A percentile compares a stretch with the other conserved stretches of the same genome.
phyloP scores from a whole-genome alignment of 78 protist species.

The Chrysochromulina parva region DNA sequence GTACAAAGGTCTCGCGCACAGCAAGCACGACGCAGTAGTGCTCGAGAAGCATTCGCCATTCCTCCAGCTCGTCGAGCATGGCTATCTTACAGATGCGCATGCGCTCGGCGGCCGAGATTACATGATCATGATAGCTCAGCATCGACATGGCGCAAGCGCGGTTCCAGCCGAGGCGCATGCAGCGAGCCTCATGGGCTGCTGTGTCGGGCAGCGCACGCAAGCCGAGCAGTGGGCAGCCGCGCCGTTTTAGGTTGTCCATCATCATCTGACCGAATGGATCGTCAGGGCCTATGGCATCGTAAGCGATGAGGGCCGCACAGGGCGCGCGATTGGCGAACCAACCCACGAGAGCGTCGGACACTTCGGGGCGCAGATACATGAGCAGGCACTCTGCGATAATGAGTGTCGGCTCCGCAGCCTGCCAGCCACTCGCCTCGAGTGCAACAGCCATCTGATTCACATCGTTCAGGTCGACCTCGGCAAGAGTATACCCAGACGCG shows the following conservation, averaged over 20 bases:
- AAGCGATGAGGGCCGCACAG: not conserved
- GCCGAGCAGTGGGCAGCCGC: not conserved
- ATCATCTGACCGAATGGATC: not conserved
- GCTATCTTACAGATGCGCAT: not conserved
- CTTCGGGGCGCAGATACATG: not conserved
- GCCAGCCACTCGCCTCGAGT: not conserved
- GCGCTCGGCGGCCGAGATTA: not conserved
- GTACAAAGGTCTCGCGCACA: too few relatives aligned
- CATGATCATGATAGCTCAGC: not conserved
- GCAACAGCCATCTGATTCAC: not conserved
- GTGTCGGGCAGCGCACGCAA: not conserved
- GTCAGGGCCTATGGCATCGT: not conserved
- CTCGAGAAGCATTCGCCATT: not conserved
- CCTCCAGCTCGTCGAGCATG: constrained; percentile 3
- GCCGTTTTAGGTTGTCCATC: not conserved
- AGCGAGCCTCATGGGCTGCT: not conserved
- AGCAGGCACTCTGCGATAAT: constrained; percentile 20
- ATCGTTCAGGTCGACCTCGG: not conserved
- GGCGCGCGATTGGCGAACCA: not conserved
- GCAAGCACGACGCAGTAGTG: constrained; percentile 17
- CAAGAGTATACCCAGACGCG: not conserved
- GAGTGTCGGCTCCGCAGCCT: constrained; percentile 2
- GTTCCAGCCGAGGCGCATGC: not conserved
- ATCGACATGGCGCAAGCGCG: not conserved
- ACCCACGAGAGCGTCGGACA: not conserved